These are phyloP conservation scores for Cytospora piceicola DNA, from an alignment of 2,329 filamentous ascomycete genomes.

Conservation along the genomic window DNA sequence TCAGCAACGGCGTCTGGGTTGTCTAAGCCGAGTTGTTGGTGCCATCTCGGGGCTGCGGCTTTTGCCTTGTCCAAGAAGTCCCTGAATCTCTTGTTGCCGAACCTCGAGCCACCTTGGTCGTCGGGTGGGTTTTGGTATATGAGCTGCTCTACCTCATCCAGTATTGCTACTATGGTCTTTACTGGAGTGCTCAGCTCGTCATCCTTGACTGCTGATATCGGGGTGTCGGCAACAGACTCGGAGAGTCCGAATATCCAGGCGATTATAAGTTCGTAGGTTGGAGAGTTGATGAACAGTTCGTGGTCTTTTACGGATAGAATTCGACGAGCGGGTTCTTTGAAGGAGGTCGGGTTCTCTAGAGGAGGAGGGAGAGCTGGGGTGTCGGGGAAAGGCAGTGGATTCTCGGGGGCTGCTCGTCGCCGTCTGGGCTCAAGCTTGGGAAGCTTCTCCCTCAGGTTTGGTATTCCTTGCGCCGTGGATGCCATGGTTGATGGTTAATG, in stretches of 20 bases:
- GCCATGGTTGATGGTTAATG: conserved; percentile 15
- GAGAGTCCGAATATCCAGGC: conserved; percentile 87
- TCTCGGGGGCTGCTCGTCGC: conserved; percentile 55
- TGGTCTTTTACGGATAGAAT: conserved; percentile 85
- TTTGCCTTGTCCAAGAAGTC: conserved; percentile 74
- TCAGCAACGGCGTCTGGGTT: conserved; percentile 65
- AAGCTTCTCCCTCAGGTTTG: conserved; percentile 60
- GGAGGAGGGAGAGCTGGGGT: conserved; percentile 75
- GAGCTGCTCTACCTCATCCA: conserved; percentile 70
- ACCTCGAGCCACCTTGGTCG: conserved; percentile 85
- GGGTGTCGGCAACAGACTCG: conserved; percentile 74
- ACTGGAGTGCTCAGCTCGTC: conserved; percentile 62
- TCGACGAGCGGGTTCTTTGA: conserved; percentile 70
- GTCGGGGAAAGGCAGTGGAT: conserved; percentile 67
- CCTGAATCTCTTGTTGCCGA: conserved; percentile 92
- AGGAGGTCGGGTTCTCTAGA: conserved; percentile 62
- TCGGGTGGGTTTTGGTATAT: conserved; percentile 75
- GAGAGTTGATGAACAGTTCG: conserved; percentile 76
- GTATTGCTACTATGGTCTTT: conserved; percentile 66
- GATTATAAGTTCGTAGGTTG: conserved; percentile 74
- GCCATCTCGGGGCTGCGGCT: conserved; percentile 63
- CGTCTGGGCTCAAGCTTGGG: conserved; percentile 71
- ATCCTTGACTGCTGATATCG: conserved; percentile 65
- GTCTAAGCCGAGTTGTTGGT: conserved; percentile 60
- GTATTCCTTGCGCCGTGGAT: conserved; percentile 38